Evolutionary conservation across 306 rosid species (phyloP).

Genomic region (Crotalaria pallida): DNA sequence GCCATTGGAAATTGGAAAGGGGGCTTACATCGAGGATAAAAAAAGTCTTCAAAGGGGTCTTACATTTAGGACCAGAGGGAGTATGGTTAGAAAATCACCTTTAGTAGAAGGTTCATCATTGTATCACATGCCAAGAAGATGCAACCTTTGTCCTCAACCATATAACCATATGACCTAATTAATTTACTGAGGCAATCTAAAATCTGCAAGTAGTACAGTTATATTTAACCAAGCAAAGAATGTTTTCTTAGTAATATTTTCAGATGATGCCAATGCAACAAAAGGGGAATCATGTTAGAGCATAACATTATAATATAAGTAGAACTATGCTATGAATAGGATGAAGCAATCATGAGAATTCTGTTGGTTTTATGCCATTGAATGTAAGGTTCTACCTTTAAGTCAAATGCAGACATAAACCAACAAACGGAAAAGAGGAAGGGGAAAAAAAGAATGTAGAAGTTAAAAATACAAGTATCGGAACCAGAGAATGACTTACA

Average conservation of each 20-base stretch:
- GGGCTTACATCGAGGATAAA: too few species aligned
- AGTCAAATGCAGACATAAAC: not conserved
- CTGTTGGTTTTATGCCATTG: not conserved
- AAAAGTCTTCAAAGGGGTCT: too few species aligned
- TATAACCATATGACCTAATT: conserved; percentile 30
- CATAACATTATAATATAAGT: not conserved
- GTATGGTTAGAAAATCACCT: conserved; percentile 49
- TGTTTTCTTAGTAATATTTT: not conserved
- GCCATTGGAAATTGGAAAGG: too few species aligned
- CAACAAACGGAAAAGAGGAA: not conserved
- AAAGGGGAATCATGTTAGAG: not conserved
- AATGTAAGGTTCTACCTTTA: not conserved
- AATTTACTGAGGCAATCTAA: conserved; percentile 63
- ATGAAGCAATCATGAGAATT: not conserved
- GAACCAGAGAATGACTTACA: conserved; percentile 45
- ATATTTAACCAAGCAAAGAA: conserved; percentile 12
- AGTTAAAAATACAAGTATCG: not conserved
- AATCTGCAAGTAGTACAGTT: conserved; percentile 54
- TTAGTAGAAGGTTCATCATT: conserved; percentile 65
- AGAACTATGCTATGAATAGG: not conserved
- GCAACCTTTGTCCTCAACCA: conserved; percentile 51
- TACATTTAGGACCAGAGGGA: too few species aligned
- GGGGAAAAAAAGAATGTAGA: not conserved
- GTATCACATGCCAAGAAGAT: conserved; percentile 86
- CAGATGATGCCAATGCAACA: not conserved